Evolutionary conservation across 352 stramenopile species (phyloP).

Genomic region (Globisporangium canariense): DNA sequence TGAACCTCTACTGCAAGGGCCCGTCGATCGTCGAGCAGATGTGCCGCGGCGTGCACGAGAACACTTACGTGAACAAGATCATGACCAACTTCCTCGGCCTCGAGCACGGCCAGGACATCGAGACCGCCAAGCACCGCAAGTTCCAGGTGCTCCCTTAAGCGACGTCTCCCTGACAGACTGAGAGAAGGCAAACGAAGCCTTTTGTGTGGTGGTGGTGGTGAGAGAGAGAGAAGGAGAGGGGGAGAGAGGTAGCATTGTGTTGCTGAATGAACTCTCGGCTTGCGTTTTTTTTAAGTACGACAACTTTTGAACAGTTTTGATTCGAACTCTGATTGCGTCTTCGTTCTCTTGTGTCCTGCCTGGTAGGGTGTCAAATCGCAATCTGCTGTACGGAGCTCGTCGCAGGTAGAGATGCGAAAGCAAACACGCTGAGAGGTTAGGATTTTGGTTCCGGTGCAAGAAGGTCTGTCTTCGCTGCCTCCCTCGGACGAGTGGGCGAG

Average conservation of each 20-base stretch:
- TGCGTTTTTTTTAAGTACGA: background rate
- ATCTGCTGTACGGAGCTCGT: background rate
- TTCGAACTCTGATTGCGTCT: background rate
- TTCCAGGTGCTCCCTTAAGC: constrained; percentile 26
- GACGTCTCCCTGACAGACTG: background rate
- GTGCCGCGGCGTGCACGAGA: constrained; percentile 66
- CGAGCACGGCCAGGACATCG: constrained; percentile 47
- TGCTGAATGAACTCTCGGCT: background rate
- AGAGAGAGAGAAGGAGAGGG: background rate
- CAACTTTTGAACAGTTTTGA: background rate
- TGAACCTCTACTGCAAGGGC: constrained; percentile 74
- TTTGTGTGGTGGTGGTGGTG: background rate
- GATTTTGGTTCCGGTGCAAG: no score
- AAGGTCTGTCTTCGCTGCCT: no score
- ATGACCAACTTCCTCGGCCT: constrained; percentile 70
- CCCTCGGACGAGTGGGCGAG: no score
- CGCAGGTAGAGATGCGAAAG: background rate
- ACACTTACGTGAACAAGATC: constrained; percentile 71
- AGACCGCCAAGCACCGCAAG: constrained; percentile 55
- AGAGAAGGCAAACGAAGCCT: background rate
- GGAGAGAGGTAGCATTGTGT: background rate
- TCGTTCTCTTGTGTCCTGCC: no score
- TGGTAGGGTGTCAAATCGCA: background rate
- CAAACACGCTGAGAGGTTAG: no score
- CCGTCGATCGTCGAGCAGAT: constrained; percentile 50